Percentiles rank a stretch among this genome's conserved stretches.
phyloP scores from a whole-genome alignment of 1,284 basidiomycete species.

The Boletus mariae region DNA sequence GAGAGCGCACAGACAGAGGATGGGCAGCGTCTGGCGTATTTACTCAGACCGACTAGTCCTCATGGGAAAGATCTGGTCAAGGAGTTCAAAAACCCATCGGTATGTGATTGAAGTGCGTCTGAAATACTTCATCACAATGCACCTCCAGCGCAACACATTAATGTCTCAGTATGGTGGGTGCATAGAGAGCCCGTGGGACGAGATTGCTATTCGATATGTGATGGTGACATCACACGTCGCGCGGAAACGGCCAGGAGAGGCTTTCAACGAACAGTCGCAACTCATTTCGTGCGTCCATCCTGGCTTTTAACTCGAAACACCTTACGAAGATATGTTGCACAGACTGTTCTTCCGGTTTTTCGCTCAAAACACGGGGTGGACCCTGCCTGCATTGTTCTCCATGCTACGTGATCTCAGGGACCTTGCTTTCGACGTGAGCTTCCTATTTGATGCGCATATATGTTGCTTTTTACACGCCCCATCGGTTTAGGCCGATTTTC shows the following conservation, averaged over 20 bases:
- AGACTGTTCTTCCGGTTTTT: slow-evolving; percentile 79
- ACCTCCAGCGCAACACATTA: slow-evolving; percentile 41
- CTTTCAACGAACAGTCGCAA: slow-evolving; percentile 71
- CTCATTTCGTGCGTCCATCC: slow-evolving; percentile 54
- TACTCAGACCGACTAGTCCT: slow-evolving; percentile 69
- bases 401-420: slow-evolving; percentile 77
- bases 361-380: slow-evolving; percentile 76
- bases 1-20: slow-evolving; percentile 60
- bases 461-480: background rate
- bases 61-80: slow-evolving; percentile 72
- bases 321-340: background rate
- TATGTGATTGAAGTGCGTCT: slow-evolving; percentile 32
- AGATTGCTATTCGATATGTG: slow-evolving; percentile 76
- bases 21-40: slow-evolving; percentile 63
- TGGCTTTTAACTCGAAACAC: background rate
- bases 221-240: slow-evolving; percentile 66
- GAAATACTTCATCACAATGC: background rate
- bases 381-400: slow-evolving; percentile 74
- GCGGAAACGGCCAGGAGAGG: slow-evolving; percentile 61
- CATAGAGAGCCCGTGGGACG: slow-evolving; percentile 74
- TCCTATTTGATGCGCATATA: background rate
- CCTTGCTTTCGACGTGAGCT: slow-evolving; percentile 67
- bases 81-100: slow-evolving; percentile 65
- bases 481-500: slow-evolving; percentile 57
- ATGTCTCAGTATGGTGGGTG: slow-evolving; percentile 58